Conservation (phyloP, 305 asterid genomes). For the Plantago lanceolata region DNA sequence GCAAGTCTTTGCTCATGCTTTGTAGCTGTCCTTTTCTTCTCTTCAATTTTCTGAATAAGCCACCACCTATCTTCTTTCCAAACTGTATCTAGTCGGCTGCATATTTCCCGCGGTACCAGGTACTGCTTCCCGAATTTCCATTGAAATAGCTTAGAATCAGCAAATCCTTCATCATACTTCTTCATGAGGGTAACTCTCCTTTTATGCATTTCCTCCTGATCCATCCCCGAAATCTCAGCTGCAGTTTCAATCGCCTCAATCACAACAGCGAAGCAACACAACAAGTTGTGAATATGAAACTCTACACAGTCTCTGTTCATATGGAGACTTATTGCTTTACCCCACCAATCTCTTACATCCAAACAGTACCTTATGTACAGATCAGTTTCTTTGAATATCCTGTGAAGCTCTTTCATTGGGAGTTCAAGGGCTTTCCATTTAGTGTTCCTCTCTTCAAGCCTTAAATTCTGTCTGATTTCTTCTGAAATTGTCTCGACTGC, state of each 20-base stretch:
- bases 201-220: conserved; percentile 48
- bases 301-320: conserved; percentile 61
- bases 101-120: conserved; percentile 47
- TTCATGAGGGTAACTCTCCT: conserved; percentile 35
- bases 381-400: conserved; percentile 60
- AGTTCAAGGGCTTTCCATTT: conserved; percentile 72
- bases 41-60: conserved; percentile 41
- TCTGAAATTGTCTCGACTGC: conserved; percentile 64
- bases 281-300: conserved; percentile 64
- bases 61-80: conserved; percentile 74
- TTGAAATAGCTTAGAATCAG: conserved; percentile 46
- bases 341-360: conserved; percentile 77
- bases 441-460: conserved; percentile 53
- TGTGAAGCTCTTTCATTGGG: conserved; percentile 73
- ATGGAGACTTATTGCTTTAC: conserved; percentile 64
- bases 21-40: conserved; percentile 30
- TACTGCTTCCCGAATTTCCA: conserved; percentile 76
- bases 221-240: conserved; percentile 48
- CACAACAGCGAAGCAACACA: conserved; percentile 52
- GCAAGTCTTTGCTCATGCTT: conserved; percentile 45
- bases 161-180: conserved; percentile 56
- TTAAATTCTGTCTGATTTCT: conserved; percentile 55
- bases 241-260: conserved; percentile 68
- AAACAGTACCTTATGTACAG: conserved; percentile 50
- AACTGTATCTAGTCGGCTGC: conserved; percentile 42